Percentiles rank a stretch among this genome's conserved stretches.
These are phyloP conservation scores for Colletotrichum melonis DNA, from an alignment of 2,329 filamentous ascomycete genomes.

Conservation along the genomic window DNA sequence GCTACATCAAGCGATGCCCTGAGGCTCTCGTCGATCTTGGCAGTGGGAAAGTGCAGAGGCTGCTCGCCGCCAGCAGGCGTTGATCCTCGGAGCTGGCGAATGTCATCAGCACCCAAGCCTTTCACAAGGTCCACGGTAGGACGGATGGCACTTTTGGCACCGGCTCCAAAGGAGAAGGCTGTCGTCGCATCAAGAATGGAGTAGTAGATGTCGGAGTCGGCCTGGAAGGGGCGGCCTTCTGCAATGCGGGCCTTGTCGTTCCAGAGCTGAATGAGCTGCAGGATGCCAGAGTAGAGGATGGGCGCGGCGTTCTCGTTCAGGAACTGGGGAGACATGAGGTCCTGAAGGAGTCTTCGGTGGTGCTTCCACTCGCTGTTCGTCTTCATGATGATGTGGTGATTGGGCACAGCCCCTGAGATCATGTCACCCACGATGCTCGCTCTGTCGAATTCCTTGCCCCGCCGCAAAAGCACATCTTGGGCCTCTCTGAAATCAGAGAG, in stretches of 20 bases:
- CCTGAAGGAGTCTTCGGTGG: slow-evolving; percentile 48
- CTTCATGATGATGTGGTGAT: slow-evolving; percentile 46
- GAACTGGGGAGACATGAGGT: slow-evolving; percentile 51
- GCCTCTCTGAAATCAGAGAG: slow-evolving; percentile 39
- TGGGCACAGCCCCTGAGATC: slow-evolving; percentile 37
- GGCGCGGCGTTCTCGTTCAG: slow-evolving; percentile 45
- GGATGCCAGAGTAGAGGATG: slow-evolving; percentile 44
- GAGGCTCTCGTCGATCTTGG: not conserved
- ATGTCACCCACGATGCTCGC: slow-evolving; percentile 33
- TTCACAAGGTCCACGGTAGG: not conserved
- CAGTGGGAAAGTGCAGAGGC: not conserved
- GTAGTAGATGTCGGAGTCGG: slow-evolving; percentile 43
- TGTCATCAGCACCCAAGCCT: not conserved
- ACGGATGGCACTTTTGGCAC: not conserved
- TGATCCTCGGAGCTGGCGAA: not conserved
- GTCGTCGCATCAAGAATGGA: slow-evolving; percentile 45
- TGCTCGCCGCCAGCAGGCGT: not conserved
- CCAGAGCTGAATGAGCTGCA: slow-evolving; percentile 48
- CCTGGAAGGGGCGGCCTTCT: slow-evolving; percentile 43
- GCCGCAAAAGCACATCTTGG: slow-evolving; percentile 39
- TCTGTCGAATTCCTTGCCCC: slow-evolving; percentile 39
- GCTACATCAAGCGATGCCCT: not conserved
- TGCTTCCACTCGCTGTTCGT: slow-evolving; percentile 43
- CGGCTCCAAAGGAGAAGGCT: slow-evolving; percentile 41
- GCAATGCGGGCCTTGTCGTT: slow-evolving; percentile 43